These are phyloP conservation scores for Nicotiana undulata DNA, from an alignment of 257 asterid species.

Conservation along the genomic window DNA sequence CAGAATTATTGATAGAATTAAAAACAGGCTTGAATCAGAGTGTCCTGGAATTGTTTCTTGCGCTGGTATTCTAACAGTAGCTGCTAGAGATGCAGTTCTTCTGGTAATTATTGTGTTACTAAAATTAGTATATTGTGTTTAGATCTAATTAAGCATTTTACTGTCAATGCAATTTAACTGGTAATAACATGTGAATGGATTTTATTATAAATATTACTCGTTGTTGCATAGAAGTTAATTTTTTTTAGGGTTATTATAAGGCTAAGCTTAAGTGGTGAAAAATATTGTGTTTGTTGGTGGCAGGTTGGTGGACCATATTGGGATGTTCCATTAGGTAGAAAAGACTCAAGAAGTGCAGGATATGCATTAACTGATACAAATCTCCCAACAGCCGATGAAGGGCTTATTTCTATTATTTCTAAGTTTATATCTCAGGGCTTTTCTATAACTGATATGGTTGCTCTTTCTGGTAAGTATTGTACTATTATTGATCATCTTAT, in stretches of 20 bases:
- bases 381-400: slow-evolving; percentile 63
- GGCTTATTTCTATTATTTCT: slow-evolving; percentile 59
- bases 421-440: slow-evolving; percentile 69
- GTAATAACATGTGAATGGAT: too few relatives aligned
- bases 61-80: slow-evolving; percentile 83
- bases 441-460: slow-evolving; percentile 75
- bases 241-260: too few relatives aligned
- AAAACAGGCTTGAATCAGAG: slow-evolving; percentile 68
- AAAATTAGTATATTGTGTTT: background rate
- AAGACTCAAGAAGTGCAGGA: slow-evolving; percentile 67
- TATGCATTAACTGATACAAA: slow-evolving; percentile 41
- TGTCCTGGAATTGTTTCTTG: slow-evolving; percentile 81
- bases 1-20: slow-evolving; percentile 65
- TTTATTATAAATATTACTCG: too few relatives aligned
- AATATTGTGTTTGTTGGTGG: background rate
- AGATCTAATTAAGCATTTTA: too few relatives aligned
- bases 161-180: too few relatives aligned
- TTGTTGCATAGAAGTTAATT: too few relatives aligned
- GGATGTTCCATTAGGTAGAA: slow-evolving; percentile 81
- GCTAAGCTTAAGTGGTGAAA: background rate
- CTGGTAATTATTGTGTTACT: slow-evolving; percentile 26
- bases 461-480: background rate
- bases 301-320: slow-evolving; percentile 97
- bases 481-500: background rate
- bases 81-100: slow-evolving; percentile 81